phyloP scores from a whole-genome alignment of 805 yeast species.

The Spathaspora sp. region DNA sequence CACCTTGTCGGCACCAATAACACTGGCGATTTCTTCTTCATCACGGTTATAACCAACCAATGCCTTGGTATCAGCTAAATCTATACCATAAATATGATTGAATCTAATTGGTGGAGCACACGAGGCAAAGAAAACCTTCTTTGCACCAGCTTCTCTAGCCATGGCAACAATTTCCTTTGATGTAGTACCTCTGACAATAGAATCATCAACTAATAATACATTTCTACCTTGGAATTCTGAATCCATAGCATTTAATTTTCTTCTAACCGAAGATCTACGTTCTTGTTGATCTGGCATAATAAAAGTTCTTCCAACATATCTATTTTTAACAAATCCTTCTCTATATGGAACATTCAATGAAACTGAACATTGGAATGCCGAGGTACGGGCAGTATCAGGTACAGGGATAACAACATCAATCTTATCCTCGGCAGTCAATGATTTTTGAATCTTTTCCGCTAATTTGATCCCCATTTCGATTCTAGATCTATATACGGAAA shows the following conservation, averaged over 20 bases:
- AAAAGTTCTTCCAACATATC: constrained; percentile 96
- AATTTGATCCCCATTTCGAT: constrained; percentile 90
- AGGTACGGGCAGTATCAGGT: constrained; percentile 96
- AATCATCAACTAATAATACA: constrained; percentile 91
- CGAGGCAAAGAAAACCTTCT: constrained; percentile 90
- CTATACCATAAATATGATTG: constrained; percentile 97
- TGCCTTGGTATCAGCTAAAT: constrained; percentile 91
- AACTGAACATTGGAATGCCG: constrained; percentile 90
- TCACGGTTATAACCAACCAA: constrained; percentile 81
- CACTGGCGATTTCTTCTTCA: constrained; percentile 70
- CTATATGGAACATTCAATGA: constrained; percentile 78
- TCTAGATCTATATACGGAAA: constrained; percentile 89
- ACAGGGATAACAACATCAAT: constrained; percentile 97
- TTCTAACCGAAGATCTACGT: constrained; percentile 88
- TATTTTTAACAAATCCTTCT: constrained; percentile 95
- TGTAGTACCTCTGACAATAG: constrained; percentile 97
- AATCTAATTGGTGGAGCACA: constrained; percentile 97
- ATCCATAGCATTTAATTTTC: constrained; percentile 94
- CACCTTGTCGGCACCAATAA: constrained; percentile 86
- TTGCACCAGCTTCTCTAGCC: constrained; percentile 99
- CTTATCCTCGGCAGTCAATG: constrained; percentile 42
- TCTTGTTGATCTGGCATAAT: constrained; percentile 98
- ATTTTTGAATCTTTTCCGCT: constrained; percentile 61
- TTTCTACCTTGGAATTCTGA: constrained; percentile 82
- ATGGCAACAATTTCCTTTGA: constrained; percentile 92